Conservation (phyloP, 495 filamentous ascomycete species). For the Aspergillus biplanus region DNA sequence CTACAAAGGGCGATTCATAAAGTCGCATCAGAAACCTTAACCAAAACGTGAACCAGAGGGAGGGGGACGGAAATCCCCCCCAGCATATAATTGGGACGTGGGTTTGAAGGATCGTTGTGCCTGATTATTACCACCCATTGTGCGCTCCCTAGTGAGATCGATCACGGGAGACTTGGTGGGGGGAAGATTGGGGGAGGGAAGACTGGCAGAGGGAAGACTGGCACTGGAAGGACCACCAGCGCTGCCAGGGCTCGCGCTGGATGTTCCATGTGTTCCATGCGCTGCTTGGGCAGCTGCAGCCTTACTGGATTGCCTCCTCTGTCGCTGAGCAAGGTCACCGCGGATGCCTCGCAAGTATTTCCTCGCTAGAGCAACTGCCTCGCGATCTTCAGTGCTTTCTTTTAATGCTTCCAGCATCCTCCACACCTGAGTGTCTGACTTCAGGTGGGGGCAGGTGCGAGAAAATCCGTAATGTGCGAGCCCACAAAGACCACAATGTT, state of each 20-base stretch:
- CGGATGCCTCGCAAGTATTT: constrained; percentile 61
- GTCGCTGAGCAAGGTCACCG: constrained; percentile 49
- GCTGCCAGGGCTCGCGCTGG: constrained; percentile 8
- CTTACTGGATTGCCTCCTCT: constrained; percentile 34
- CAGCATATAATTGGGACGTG: not conserved
- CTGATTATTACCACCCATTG: constrained; percentile 5
- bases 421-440: constrained; percentile 57
- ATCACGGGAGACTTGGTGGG: not conserved
- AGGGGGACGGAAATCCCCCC: not conserved
- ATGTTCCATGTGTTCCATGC: not conserved
- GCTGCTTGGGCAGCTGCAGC: constrained; percentile 6
- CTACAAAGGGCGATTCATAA: not conserved
- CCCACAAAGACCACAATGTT: constrained; percentile 69
- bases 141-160: constrained; percentile 1
- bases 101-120: not conserved
- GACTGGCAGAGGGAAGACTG: not conserved
- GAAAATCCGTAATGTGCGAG: constrained; percentile 62
- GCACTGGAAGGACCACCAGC: not conserved
- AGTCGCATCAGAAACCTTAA: not conserved
- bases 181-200: not conserved
- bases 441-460: constrained; percentile 64
- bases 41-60: not conserved
- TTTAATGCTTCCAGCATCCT: constrained; percentile 64
- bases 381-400: constrained; percentile 55
- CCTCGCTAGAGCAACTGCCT: constrained; percentile 55